A percentile compares a stretch with the other conserved stretches of the same genome.
These are phyloP conservation scores for Agarophyton chilense DNA, from an alignment of 23 red algal species.

Conservation along the genomic window DNA sequence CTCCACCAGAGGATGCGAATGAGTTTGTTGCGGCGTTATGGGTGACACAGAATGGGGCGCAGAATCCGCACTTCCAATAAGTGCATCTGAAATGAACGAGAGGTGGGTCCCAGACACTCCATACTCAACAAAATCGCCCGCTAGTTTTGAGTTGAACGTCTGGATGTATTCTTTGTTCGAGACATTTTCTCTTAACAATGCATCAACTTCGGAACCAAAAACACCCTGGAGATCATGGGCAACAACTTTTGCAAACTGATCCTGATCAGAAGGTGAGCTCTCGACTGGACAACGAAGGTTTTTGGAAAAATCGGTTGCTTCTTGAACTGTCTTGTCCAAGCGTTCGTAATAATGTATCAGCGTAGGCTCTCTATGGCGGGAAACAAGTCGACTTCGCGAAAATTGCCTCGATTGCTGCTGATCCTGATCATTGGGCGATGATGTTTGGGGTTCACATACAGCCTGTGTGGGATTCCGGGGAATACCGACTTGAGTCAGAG, in stretches of 20 bases:
- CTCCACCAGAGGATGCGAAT: conserved; percentile 10
- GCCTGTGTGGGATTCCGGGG: no score
- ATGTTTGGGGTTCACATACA: no score
- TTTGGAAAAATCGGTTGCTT: not conserved
- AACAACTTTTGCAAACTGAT: not conserved
- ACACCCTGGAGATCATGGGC: conserved; percentile 10
- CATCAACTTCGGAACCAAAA: not conserved
- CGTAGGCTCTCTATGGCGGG: not conserved
- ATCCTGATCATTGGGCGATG: not conserved
- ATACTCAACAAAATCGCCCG: conserved; percentile 51
- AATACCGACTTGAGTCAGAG: not conserved
- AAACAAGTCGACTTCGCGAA: not conserved
- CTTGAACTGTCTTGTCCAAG: conserved; percentile 1
- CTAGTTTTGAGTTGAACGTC: not conserved
- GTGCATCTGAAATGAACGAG: not conserved
- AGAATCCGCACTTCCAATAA: not conserved
- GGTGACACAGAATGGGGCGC: not conserved
- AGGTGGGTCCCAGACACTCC: conserved; percentile 15
- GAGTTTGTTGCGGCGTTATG: not conserved
- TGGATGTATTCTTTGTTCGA: not conserved
- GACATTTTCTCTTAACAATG: not conserved
- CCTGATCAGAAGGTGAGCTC: not conserved
- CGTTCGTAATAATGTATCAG: conserved; percentile 23
- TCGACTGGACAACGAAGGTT: not conserved
- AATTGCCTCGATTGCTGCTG: not conserved